These are phyloP conservation scores for Coffea eugenioides DNA, from an alignment of 257 asterid species.

Conservation along the genomic window DNA sequence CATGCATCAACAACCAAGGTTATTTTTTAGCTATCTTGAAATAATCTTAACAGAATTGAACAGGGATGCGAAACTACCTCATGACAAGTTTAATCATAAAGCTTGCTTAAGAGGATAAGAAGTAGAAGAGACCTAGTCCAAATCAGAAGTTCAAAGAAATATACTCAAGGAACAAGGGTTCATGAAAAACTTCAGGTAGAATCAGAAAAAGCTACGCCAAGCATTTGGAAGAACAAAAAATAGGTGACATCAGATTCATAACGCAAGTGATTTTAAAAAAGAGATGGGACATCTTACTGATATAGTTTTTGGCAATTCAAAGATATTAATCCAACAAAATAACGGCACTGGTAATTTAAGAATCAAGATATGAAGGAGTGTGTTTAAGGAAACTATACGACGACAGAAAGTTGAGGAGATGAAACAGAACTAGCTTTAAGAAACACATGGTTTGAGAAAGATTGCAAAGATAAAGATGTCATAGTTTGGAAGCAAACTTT, in stretches of 20 bases:
- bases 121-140: conserved; percentile 1
- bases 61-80: neutral
- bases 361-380: neutral
- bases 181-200: neutral
- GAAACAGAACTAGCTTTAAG: neutral
- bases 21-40: neutral
- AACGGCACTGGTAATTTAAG: neutral
- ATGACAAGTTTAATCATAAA: neutral
- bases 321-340: neutral
- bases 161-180: neutral
- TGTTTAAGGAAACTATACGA: neutral
- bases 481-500: neutral
- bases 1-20: neutral
- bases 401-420: neutral
- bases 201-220: neutral
- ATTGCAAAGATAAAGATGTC: conserved; percentile 2
- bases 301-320: neutral
- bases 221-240: conserved; percentile 11
- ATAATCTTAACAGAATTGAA: neutral
- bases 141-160: neutral
- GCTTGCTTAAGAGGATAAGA: neutral
- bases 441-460: neutral
- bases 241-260: neutral
- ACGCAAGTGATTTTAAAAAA: neutral
- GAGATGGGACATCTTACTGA: neutral